Conservation (phyloP, 495 filamentous ascomycete genomes). For the Apiosordaria backusii region DNA sequence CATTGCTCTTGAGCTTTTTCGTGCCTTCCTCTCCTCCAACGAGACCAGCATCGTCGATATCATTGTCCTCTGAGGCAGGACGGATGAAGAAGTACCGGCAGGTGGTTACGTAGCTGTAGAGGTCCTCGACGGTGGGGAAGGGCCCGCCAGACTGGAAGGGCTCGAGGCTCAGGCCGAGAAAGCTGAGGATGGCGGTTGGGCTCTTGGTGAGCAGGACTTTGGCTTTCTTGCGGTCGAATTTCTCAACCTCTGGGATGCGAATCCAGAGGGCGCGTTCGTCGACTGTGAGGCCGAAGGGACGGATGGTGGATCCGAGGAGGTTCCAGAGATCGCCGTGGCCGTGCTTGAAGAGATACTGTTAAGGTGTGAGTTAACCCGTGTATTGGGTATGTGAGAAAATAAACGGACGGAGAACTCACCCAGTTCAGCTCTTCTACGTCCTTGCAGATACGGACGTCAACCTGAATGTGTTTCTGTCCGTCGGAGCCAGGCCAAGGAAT, state of each 20-base stretch:
- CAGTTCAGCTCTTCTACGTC: conserved; percentile 47
- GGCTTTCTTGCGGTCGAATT: conserved; percentile 48
- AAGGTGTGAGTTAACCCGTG: background rate
- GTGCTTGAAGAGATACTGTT: conserved; percentile 51
- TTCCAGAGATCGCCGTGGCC: conserved; percentile 66
- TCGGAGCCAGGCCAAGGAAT: conserved; percentile 45
- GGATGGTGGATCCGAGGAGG: conserved; percentile 57
- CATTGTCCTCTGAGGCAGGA: conserved; percentile 10
- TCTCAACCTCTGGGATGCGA: conserved; percentile 60
- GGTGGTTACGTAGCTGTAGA: conserved; percentile 53
- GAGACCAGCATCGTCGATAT: conserved; percentile 17
- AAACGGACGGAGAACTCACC: conserved; percentile 27
- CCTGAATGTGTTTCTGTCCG: conserved; percentile 48
- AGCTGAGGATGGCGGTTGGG: conserved; percentile 50
- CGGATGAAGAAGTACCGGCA: conserved; percentile 53
- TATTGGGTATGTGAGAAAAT: background rate
- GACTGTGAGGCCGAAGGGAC: conserved; percentile 59
- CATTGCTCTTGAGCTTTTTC: conserved; percentile 48
- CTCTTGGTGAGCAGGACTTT: conserved; percentile 55
- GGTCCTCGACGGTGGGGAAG: conserved; percentile 49
- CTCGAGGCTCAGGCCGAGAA: conserved; percentile 53
- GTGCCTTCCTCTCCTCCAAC: conserved; percentile 31
- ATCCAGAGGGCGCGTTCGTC: conserved; percentile 58
- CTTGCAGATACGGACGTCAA: conserved; percentile 58
- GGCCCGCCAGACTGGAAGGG: conserved; percentile 36